Evolutionary conservation across 106 monocot genomes (phyloP), one percentile per base, ranked within the genome.

Genomic region (Acorus gramineus): DNA sequence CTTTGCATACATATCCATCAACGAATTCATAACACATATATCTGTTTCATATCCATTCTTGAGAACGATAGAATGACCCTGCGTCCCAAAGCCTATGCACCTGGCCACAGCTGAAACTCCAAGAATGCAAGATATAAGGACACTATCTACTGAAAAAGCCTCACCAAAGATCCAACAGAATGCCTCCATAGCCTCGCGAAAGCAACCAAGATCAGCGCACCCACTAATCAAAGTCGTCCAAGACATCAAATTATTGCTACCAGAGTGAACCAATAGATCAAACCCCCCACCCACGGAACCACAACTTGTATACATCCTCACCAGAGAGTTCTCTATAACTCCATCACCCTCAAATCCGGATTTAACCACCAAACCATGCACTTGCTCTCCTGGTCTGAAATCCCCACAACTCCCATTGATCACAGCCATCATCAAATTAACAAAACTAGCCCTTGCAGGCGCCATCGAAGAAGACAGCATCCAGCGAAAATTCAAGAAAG

Each of bases 1-100:
- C 53, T 74, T 74, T 2, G 74, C 54, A 49, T 74, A 74, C 74
- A 74, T 74, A 61, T 61, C 60, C 60, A 74, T 66, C 54, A 74
- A 53, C 8, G 67, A 42, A 74, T 61, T 28, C n/a, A 42, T 48
- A n/a, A 74, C 50, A 28, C 56, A 61, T 4, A 14, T 8, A 7
- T 55, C 43, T 7, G 2, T 9, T 42, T 52, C 56, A 42, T 60
- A 74, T 53, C 67, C 67, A 53, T n/a, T 43, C 53, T 74, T 67
- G 42, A 61, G 42, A 8, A 53, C 49, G 58, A 62, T 9, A 28
- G 67, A 43, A 62, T 74, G 74, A 67, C 61, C 10, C 52, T 67
- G 66, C 14, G 7, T 52, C 10, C 74, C 66, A n/a, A 61, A 53
- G 44, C 28, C 6, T 60, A 62, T 46, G 42, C 7, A 61, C 53